These are phyloP conservation scores for Urtica urens DNA, from an alignment of 306 rosid species.

Conservation along the genomic window DNA sequence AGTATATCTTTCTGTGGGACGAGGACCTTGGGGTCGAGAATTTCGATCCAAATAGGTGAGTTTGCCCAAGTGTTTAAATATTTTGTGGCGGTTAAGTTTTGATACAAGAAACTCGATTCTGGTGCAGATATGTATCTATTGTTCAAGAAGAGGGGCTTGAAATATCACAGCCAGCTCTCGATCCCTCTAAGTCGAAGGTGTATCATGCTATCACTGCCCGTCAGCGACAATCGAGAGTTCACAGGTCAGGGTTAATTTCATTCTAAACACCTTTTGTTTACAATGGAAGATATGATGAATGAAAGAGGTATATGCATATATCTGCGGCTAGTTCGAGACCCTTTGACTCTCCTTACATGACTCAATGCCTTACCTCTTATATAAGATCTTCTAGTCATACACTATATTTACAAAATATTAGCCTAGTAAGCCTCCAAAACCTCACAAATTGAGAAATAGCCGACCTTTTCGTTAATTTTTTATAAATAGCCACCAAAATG, in stretches of 20 bases:
- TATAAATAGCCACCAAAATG: too few relatives aligned
- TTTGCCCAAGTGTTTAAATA: background rate
- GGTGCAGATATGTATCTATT: constrained; percentile 60
- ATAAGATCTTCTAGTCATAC: too few relatives aligned
- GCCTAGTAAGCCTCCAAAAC: too few relatives aligned
- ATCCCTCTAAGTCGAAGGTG: constrained; percentile 66
- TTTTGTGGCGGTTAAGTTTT: background rate
- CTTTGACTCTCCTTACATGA: too few relatives aligned
- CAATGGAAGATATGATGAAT: too few relatives aligned
- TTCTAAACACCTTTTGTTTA: background rate
- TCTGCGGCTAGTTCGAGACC: too few relatives aligned
- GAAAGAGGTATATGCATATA: too few relatives aligned
- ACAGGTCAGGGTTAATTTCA: constrained; percentile 42
- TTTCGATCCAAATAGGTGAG: constrained; percentile 60
- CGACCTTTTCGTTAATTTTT: too few relatives aligned
- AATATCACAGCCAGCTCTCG: constrained; percentile 97
- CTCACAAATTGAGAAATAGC: too few relatives aligned
- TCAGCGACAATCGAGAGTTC: constrained; percentile 51
- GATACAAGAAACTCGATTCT: background rate
- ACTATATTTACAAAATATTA: too few relatives aligned
- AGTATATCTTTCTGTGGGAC: constrained; percentile 89
- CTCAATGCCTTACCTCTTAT: too few relatives aligned
- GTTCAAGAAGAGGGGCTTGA: constrained; percentile 74
- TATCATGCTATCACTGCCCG: constrained; percentile 78
- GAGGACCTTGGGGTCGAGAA: constrained; percentile 88